Conservation (phyloP, 2,329 filamentous ascomycete genomes). For the Phyllosticta capitalensis region DNA sequence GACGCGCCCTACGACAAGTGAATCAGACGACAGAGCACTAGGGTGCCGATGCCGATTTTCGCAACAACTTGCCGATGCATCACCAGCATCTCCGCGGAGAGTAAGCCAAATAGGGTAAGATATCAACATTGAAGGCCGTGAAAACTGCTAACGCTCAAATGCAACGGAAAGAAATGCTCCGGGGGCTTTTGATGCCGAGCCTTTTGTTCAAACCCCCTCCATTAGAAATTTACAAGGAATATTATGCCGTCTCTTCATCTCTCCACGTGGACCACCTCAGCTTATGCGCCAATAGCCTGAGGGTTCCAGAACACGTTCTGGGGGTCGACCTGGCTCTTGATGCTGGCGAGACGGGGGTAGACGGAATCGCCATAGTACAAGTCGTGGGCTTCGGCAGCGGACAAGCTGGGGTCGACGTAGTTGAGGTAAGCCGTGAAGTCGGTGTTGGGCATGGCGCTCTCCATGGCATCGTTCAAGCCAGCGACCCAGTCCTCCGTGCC, state of each 20-base stretch:
- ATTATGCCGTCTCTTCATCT: neutral
- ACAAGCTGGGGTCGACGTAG: constrained; percentile 43
- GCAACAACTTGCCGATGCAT: no score
- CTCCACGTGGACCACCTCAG: neutral
- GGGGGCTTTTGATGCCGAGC: no score
- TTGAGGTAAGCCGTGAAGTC: constrained; percentile 44
- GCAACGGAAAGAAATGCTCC: no score
- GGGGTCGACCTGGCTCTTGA: constrained; percentile 35
- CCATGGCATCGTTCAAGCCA: constrained; percentile 33
- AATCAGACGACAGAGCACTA: no score
- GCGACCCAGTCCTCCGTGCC: constrained; percentile 31
- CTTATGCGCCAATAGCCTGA: constrained; percentile 25
- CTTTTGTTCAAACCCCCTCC: neutral
- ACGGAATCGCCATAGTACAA: constrained; percentile 39
- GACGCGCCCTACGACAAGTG: no score
- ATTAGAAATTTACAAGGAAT: neutral
- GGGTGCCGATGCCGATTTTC: no score
- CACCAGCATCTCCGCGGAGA: no score
- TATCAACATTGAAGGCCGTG: no score
- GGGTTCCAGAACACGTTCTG: constrained; percentile 30
- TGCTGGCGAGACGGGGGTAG: constrained; percentile 23
- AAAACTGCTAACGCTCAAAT: no score
- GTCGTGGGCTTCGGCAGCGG: constrained; percentile 38
- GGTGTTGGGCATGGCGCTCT: constrained; percentile 26
- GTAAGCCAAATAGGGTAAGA: no score